Conservation (phyloP, 2,329 filamentous ascomycete species). For the Scytalidium sp. region DNA sequence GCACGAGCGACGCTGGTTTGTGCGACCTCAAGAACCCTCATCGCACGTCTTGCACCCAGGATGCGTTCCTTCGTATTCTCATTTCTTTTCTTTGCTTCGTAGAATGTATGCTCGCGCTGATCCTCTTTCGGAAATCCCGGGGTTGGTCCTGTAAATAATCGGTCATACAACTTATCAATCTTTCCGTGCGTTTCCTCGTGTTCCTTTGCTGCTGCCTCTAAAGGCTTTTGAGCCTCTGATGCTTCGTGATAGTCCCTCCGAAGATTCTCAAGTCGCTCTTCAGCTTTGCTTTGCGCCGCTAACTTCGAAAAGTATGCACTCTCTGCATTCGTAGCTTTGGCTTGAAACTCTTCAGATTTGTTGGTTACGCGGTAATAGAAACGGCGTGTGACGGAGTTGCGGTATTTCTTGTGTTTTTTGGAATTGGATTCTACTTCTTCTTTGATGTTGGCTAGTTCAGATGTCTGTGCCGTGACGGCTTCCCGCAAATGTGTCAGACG, state of each 20-base stretch:
- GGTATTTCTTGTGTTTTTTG: constrained; percentile 5
- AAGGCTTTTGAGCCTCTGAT: neutral
- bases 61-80: constrained; percentile 3
- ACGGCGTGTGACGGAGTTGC: constrained; percentile 3
- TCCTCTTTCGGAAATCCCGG: constrained; percentile 6
- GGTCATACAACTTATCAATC: constrained; percentile 7
- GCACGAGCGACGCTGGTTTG: constrained; percentile 1
- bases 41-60: neutral
- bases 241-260: neutral
- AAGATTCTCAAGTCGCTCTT: constrained; percentile 1
- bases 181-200: constrained; percentile 4
- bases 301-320: constrained; percentile 1
- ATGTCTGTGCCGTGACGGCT: neutral
- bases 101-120: constrained; percentile 1
- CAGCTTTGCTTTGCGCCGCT: constrained; percentile 3
- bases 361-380: constrained; percentile 5
- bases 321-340: constrained; percentile 8
- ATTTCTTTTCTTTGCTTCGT: constrained; percentile 1
- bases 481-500: neutral
- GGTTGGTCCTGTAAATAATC: constrained; percentile 6
- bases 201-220: constrained; percentile 1
- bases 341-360: constrained; percentile 4
- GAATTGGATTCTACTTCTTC: constrained; percentile 1
- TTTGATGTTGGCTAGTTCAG: neutral
- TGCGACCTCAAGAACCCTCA: neutral